phyloP scores from a whole-genome alignment of 2,329 filamentous ascomycete species.

The Grosmannia huntii region DNA sequence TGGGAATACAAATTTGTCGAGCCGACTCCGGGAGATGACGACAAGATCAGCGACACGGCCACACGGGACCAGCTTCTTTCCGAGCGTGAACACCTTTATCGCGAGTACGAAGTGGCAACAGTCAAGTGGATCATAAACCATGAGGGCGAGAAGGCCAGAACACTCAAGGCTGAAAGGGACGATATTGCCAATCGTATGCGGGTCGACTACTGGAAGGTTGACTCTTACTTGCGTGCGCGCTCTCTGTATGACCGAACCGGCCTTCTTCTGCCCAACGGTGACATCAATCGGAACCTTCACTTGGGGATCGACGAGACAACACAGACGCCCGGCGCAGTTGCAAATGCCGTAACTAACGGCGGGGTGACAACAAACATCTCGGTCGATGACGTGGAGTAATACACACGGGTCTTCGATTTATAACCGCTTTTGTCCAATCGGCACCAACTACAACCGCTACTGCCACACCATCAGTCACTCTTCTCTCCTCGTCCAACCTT shows the following conservation, averaged over 20 bases:
- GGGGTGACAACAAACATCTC: slow-evolving; percentile 22
- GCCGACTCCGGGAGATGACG: slow-evolving; percentile 64
- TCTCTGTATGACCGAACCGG: slow-evolving; percentile 77
- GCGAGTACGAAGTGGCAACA: slow-evolving; percentile 62
- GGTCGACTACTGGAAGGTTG: slow-evolving; percentile 76
- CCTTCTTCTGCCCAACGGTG: slow-evolving; percentile 53
- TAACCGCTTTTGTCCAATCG: background rate
- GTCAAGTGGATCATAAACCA: slow-evolving; percentile 56
- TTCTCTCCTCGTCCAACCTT: background rate
- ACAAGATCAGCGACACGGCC: slow-evolving; percentile 51
- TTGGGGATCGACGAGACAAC: slow-evolving; percentile 8
- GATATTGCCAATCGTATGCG: slow-evolving; percentile 50
- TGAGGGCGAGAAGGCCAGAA: slow-evolving; percentile 30
- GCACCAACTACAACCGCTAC: background rate
- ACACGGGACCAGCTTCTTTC: slow-evolving; percentile 51
- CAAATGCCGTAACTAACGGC: slow-evolving; percentile 4
- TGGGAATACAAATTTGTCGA: slow-evolving; percentile 78
- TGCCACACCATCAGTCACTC: background rate
- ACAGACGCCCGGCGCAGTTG: slow-evolving; percentile 1
- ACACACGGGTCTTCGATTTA: background rate
- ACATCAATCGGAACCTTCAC: slow-evolving; percentile 54
- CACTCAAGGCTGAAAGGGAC: slow-evolving; percentile 44
- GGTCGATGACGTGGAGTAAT: slow-evolving; percentile 31
- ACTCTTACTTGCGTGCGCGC: slow-evolving; percentile 73
- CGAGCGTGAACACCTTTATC: slow-evolving; percentile 52